Evolutionary conservation across 352 stramenopile species (phyloP).

Genomic region (Globisporangium paddicum): DNA sequence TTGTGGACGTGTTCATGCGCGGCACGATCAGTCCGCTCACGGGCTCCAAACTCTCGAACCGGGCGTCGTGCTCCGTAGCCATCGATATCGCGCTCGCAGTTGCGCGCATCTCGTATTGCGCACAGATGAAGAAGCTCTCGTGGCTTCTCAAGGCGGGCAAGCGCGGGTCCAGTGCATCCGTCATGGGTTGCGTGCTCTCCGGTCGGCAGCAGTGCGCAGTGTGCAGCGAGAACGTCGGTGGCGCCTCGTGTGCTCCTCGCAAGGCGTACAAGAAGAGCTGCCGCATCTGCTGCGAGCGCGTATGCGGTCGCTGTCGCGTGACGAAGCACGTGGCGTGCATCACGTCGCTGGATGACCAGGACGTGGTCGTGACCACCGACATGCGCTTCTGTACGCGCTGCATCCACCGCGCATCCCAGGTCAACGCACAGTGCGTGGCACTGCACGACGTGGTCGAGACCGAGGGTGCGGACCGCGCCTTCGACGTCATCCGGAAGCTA

Average conservation of each 20-base stretch:
- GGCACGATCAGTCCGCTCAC: conserved; percentile 6
- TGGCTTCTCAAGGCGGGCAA: conserved; percentile 7
- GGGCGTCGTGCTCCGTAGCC: not conserved
- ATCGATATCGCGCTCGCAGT: conserved; percentile 4
- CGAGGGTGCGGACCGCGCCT: not conserved
- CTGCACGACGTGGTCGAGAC: conserved; percentile 4
- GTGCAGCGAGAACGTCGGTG: not conserved
- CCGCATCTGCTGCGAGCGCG: conserved; percentile 10
- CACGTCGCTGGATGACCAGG: conserved; percentile 1
- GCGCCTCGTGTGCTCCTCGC: not conserved
- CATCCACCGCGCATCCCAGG: conserved; percentile 1
- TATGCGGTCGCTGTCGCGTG: conserved; percentile 7
- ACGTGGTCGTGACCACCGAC: not conserved
- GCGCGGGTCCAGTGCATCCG: not conserved
- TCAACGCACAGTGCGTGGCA: conserved; percentile 9
- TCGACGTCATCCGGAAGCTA: conserved; percentile 7
- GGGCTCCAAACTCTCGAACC: conserved; percentile 7
- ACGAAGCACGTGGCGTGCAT: conserved; percentile 5
- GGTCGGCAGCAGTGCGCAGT: not conserved
- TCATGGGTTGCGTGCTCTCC: not conserved
- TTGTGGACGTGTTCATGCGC: conserved; percentile 42
- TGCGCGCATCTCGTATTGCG: conserved; percentile 2
- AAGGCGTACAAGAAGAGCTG: conserved; percentile 4
- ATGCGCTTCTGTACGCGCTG: conserved; percentile 11
- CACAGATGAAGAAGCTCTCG: conserved; percentile 14